Evolutionary conservation across 2,329 filamentous ascomycete species (phyloP).

Genomic region (Epichloe elymi): DNA sequence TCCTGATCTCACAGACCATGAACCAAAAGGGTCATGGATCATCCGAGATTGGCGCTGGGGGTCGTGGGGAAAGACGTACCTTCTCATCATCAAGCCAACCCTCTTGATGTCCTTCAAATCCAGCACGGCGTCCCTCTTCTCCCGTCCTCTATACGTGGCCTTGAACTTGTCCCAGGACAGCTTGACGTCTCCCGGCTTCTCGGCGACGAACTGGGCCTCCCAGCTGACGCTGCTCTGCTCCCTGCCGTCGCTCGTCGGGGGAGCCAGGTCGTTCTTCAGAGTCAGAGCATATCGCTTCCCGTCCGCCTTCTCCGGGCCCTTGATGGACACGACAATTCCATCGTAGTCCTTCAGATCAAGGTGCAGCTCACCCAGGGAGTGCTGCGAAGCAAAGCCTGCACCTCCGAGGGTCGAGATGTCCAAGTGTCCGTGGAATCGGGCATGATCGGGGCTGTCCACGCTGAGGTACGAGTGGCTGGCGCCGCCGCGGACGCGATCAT

Average conservation of each 20-base stretch:
- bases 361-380: conserved; percentile 43
- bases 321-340: conserved; percentile 44
- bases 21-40: too few species aligned
- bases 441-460: conserved; percentile 20
- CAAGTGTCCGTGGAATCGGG: conserved; percentile 54
- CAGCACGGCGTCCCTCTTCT: conserved; percentile 47
- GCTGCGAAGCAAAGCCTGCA: conserved; percentile 71
- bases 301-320: conserved; percentile 30
- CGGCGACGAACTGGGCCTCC: conserved; percentile 53
- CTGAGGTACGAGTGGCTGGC: conserved; percentile 43
- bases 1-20: too few species aligned
- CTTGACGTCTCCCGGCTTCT: conserved; percentile 28
- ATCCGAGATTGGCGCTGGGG: too few species aligned
- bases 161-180: conserved; percentile 53
- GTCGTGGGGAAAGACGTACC: conserved; percentile 33
- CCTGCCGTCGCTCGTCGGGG: conserved; percentile 46
- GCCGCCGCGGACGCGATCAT: conserved; percentile 69
- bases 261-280: conserved; percentile 56
- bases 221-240: conserved; percentile 61
- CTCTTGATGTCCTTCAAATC: conserved; percentile 48
- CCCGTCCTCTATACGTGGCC: conserved; percentile 60
- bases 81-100: conserved; percentile 69
- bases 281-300: conserved; percentile 60
- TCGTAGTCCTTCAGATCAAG: conserved; percentile 54
- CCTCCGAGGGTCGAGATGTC: conserved; percentile 66